These are phyloP conservation scores for Sarocladium brachiariae DNA, from an alignment of 2,329 filamentous ascomycete genomes.

Conservation along the genomic window DNA sequence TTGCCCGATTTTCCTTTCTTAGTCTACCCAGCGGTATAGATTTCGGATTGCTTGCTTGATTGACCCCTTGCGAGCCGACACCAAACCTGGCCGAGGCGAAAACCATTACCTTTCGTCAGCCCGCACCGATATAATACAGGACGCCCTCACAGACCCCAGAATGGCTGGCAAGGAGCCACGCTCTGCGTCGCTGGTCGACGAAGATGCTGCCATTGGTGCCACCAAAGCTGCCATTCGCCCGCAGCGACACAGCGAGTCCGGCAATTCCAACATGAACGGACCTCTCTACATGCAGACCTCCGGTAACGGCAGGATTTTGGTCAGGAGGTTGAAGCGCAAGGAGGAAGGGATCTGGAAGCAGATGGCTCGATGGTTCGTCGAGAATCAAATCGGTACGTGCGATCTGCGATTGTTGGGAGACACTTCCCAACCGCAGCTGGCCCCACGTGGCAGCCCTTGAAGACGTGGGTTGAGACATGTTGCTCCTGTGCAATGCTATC, in stretches of 20 bases:
- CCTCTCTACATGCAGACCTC: constrained; percentile 52
- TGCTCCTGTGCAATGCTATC: not conserved
- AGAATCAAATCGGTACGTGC: constrained; percentile 71
- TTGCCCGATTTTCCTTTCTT: not conserved
- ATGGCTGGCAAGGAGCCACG: constrained; percentile 18
- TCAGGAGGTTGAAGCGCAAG: constrained; percentile 53
- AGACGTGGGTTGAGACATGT: constrained; percentile 8
- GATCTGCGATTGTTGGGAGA: not conserved
- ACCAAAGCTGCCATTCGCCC: constrained; percentile 19
- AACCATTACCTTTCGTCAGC: not conserved
- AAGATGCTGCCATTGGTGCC: constrained; percentile 16
- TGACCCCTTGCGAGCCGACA: too few relatives aligned
- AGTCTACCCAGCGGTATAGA: too few relatives aligned
- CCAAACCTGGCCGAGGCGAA: too few relatives aligned
- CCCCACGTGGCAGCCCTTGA: not conserved
- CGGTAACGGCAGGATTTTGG: constrained; percentile 43
- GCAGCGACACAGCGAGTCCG: constrained; percentile 24
- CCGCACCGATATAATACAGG: not conserved
- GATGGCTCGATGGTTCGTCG: constrained; percentile 62
- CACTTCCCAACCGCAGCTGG: constrained; percentile 11
- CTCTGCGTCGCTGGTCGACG: constrained; percentile 22
- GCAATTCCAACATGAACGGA: constrained; percentile 42
- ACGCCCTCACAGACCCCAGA: not conserved
- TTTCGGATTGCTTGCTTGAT: too few relatives aligned
- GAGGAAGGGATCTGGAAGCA: constrained; percentile 55